Conservation (phyloP, 148 eudicot species). For the Vaccinium myrtillus region DNA sequence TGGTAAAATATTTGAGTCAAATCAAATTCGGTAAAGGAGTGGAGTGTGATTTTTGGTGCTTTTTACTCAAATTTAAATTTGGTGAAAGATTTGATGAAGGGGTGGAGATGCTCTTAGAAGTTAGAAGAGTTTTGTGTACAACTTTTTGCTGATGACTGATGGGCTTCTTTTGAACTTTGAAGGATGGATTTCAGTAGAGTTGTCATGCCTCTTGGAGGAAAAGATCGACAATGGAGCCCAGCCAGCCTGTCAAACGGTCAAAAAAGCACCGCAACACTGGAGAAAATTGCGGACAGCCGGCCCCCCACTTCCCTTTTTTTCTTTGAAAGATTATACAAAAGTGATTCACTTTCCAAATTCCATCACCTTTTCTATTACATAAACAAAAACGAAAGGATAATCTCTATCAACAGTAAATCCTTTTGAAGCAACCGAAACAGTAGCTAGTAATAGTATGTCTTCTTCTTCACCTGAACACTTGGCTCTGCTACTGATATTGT, state of each 20-base stretch:
- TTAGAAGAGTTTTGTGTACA: too few species aligned
- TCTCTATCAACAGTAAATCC: not conserved
- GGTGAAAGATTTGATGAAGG: too few species aligned
- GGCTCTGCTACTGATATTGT: not conserved
- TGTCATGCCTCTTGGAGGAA: too few species aligned
- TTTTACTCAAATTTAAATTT: too few species aligned
- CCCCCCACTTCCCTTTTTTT: too few species aligned
- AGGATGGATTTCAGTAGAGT: too few species aligned
- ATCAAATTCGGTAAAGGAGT: too few species aligned
- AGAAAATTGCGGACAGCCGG: constrained; percentile 12
- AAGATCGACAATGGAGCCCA: not conserved
- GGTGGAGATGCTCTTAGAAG: too few species aligned
- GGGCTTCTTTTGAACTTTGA: too few species aligned
- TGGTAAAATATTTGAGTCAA: too few species aligned
- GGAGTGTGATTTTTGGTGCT: too few species aligned
- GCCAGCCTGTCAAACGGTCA: constrained; percentile 12
- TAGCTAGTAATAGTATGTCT: not conserved
- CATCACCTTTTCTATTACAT: not conserved
- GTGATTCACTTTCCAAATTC: not conserved
- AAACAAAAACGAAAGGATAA: not conserved
- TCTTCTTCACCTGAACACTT: constrained; percentile 14
- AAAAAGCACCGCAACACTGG: constrained; percentile 3
- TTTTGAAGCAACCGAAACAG: not conserved
- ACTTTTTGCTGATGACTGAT: too few species aligned
- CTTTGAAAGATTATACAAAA: not conserved